These are phyloP conservation scores for Beauveria brongniartii DNA, from an alignment of 2,329 filamentous ascomycete species.

Conservation along the genomic window DNA sequence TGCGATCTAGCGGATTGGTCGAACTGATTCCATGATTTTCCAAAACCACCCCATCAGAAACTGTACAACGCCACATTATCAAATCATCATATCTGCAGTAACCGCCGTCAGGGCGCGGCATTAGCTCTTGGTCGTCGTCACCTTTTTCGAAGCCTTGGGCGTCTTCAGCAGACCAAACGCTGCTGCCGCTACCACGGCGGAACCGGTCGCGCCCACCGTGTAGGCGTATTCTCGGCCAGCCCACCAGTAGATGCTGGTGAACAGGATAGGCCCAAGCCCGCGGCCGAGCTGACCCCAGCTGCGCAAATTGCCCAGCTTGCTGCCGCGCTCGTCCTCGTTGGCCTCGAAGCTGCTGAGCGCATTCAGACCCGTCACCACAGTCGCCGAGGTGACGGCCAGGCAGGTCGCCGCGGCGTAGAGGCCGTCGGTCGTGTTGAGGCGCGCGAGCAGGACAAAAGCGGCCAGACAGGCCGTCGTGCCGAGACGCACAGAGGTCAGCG, in stretches of 20 bases:
- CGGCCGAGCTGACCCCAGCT: conserved; percentile 80
- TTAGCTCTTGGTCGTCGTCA: background rate
- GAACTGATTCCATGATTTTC: background rate
- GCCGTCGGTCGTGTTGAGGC: conserved; percentile 56
- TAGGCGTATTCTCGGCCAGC: conserved; percentile 84
- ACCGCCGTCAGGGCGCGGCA: background rate
- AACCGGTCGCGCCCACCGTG: conserved; percentile 68
- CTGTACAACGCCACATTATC: background rate
- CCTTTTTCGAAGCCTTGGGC: conserved; percentile 31
- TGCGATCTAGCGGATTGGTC: background rate
- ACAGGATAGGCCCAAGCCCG: conserved; percentile 77
- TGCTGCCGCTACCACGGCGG: conserved; percentile 62
- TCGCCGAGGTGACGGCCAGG: conserved; percentile 83
- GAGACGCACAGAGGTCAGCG: conserved; percentile 68
- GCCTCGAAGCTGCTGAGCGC: conserved; percentile 89
- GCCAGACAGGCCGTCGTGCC: conserved; percentile 70
- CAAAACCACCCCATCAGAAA: background rate
- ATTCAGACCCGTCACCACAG: conserved; percentile 89
- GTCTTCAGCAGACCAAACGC: conserved; percentile 66
- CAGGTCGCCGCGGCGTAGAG: conserved; percentile 79
- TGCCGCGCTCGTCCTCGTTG: conserved; percentile 67
- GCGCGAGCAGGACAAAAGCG: conserved; percentile 73
- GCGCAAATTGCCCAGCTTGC: conserved; percentile 76
- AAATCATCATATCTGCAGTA: background rate
- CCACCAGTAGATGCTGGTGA: conserved; percentile 98